A percentile compares a stretch with the other conserved stretches of the same genome.
Conservation (phyloP, 257 asterid genomes). For the Scutellaria galericulata region DNA sequence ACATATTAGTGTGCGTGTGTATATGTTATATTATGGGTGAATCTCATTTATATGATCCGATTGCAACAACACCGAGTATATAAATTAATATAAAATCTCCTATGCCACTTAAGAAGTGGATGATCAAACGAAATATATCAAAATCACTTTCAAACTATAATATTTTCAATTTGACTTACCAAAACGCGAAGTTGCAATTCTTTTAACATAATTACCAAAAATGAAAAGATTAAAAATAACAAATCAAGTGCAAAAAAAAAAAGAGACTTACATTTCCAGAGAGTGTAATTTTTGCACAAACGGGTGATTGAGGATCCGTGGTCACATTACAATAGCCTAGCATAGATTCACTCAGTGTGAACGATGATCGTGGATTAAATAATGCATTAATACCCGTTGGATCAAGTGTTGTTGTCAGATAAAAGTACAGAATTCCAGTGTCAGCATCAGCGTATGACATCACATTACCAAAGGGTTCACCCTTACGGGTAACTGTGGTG, state of each 20-base stretch:
- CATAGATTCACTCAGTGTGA: constrained; percentile 32
- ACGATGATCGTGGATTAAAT: constrained; percentile 17
- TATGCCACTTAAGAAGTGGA: too few relatives aligned
- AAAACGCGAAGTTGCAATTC: too few relatives aligned
- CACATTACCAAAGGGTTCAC: constrained; percentile 32
- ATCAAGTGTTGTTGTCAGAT: constrained; percentile 17
- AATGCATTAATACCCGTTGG: constrained; percentile 28
- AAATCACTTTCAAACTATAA: too few relatives aligned
- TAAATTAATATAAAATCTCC: too few relatives aligned
- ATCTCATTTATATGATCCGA: too few relatives aligned
- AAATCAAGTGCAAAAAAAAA: not conserved
- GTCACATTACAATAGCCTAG: constrained; percentile 10
- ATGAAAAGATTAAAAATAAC: too few relatives aligned
- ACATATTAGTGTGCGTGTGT: too few relatives aligned
- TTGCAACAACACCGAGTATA: too few relatives aligned
- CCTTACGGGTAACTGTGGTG: not conserved
- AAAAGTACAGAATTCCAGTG: constrained; percentile 30
- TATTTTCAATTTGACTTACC: too few relatives aligned
- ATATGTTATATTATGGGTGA: too few relatives aligned
- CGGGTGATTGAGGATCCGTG: constrained; percentile 33
- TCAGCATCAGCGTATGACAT: constrained; percentile 24
- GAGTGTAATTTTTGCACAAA: constrained; percentile 39
- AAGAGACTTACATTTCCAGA: constrained; percentile 32
- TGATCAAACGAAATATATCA: too few relatives aligned
- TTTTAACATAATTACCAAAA: too few relatives aligned